Evolutionary conservation across 176 grass and related monocot genomes (phyloP).

Genomic region (Chloris gayana): DNA sequence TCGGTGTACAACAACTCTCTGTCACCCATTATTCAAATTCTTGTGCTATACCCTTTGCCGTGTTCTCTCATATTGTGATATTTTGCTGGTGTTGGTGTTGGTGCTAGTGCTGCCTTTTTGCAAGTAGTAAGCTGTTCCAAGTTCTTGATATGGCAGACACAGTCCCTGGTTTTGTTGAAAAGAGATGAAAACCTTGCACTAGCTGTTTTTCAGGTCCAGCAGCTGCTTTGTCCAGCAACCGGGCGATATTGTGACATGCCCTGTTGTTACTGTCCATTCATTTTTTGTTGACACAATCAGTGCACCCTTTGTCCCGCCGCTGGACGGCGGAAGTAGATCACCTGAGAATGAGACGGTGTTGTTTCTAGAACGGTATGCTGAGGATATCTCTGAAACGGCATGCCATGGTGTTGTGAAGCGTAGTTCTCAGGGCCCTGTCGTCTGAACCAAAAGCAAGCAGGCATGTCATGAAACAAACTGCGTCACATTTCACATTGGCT

Average conservation of each 20-base stretch:
- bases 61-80: not conserved
- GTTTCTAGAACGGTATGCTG: not conserved
- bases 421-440: not conserved
- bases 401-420: not conserved
- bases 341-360: not conserved
- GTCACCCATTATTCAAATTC: not conserved
- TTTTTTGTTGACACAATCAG: not conserved
- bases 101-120: not conserved
- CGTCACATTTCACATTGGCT: not conserved
- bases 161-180: slow-evolving; percentile 26
- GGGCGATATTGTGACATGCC: not conserved
- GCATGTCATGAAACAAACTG: not conserved
- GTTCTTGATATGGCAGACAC: slow-evolving; percentile 1
- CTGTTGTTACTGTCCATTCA: not conserved
- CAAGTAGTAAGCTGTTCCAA: not conserved
- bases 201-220: not conserved
- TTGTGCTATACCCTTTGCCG: not conserved
- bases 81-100: not conserved
- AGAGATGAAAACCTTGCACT: not conserved
- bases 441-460: not conserved
- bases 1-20: not conserved
- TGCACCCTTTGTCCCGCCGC: not conserved
- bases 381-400: not conserved
- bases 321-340: not conserved
- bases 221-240: not conserved